Evolutionary conservation across 495 filamentous ascomycete genomes (phyloP).

Genomic region (Parmelia sp.): DNA sequence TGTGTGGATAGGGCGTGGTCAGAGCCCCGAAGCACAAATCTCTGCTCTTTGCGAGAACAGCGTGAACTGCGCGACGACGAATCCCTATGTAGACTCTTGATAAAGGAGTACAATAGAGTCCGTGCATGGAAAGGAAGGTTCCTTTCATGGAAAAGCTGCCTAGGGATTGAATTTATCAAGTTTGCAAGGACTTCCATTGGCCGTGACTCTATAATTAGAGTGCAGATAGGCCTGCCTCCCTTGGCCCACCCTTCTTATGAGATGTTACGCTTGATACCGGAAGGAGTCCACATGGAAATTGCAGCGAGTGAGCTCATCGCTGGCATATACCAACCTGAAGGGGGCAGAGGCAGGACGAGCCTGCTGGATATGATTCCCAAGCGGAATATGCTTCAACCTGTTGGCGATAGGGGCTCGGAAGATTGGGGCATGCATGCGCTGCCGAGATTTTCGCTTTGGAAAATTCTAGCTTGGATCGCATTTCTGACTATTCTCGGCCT

Average conservation of each 20-base stretch:
- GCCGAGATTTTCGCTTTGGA: constrained; percentile 5
- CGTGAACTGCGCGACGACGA: not conserved
- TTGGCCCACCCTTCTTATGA: not conserved
- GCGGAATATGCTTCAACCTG: no score
- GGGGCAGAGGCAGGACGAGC: not conserved
- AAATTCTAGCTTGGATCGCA: constrained; percentile 10
- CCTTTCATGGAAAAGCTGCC: constrained; percentile 8
- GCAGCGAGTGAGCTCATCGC: not conserved
- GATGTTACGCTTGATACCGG: not conserved
- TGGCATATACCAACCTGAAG: not conserved
- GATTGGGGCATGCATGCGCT: constrained; percentile 11
- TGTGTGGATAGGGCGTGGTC: constrained; percentile 11
- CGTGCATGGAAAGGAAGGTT: constrained; percentile 7
- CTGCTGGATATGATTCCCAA: no score
- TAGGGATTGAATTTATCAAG: constrained; percentile 9
- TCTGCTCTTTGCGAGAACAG: constrained; percentile 1
- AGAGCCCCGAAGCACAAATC: constrained; percentile 11
- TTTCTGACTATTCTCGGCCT: constrained; percentile 5
- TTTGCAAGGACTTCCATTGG: not conserved
- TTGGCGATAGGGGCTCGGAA: not conserved
- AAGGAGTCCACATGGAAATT: constrained; percentile 9
- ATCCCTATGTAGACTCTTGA: constrained; percentile 3
- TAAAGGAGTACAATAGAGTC: constrained; percentile 1
- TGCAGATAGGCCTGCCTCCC: not conserved
- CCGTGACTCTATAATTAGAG: not conserved